Evolutionary conservation across 257 asterid species (phyloP), one percentile per base, ranked within the genome.

Genomic region (Scutellaria baicalensis): DNA sequence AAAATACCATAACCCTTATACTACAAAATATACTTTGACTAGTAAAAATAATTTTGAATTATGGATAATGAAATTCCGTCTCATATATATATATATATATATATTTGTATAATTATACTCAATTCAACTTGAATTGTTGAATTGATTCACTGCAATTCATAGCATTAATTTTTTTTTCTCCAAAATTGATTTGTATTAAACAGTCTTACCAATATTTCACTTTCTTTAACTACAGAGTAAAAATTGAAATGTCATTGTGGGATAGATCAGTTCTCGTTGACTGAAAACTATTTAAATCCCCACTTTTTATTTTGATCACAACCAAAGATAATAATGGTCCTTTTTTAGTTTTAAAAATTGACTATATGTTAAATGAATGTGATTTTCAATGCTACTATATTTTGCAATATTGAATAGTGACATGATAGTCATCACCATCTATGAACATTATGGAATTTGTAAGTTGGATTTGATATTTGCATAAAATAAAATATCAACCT

Each of bases 261-360:
- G 71, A 75, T 33, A 69, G 72, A 68, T 75, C 61, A 60, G 79
- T 69, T 52, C n/a, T 16, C n/a, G 79, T 75, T 69, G 80, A 75
- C 80, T 63, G 31, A 1, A 6, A 58, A 48, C 57, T 57, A 23
- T 69, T 54, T 43, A 6, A 33, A 67, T 20, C 51, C 64, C 70
- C 42, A 10, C 74, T 27, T 49, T 40, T 51, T 27, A 47, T 68
- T 1, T 8, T 27, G 62, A 62, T 40, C n/a, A 56, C 60, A 44
- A 64, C 64, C 18, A 64, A 27, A 27, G 33, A 27, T 27, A 27
- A 27, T 27, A 27, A 27, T 27, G 33, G 33, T 27, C 33, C 33
- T 5, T 27, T 27, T 27, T 27, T 27, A 1, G 2, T 4, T 4
- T 27, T 1, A 27, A 27, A 27, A 27, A 27, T 27, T 27, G 33